A percentile compares a stretch with the other conserved stretches of the same genome.
Conservation (phyloP, 2,329 filamentous ascomycete species). For the Fusarium sulawesiense region DNA sequence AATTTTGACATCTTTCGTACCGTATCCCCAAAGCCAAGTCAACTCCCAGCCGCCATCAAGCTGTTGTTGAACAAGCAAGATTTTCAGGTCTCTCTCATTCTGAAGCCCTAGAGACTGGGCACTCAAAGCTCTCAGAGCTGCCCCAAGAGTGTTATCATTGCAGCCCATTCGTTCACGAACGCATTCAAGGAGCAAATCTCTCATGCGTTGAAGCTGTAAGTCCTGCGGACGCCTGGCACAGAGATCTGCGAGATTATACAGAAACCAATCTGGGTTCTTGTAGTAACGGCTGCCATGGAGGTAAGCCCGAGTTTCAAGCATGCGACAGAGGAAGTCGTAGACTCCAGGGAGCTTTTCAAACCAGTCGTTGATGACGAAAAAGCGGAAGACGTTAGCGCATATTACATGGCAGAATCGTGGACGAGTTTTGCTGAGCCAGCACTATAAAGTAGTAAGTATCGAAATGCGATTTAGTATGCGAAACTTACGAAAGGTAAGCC, state of each 20-base stretch:
- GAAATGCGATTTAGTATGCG: rapidly evolving
- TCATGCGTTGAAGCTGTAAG: not conserved
- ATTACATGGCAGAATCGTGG: slow-evolving; percentile 10
- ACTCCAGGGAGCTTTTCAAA: not conserved
- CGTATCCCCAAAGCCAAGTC: slow-evolving; percentile 2
- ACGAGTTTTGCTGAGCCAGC: not conserved
- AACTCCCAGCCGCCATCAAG: slow-evolving; percentile 9
- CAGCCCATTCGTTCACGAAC: not conserved
- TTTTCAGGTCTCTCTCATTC: not conserved
- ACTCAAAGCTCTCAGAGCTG: not conserved
- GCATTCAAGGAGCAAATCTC: not conserved
- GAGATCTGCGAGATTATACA: slow-evolving; percentile 1
- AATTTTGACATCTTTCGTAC: not conserved
- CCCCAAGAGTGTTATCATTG: not conserved
- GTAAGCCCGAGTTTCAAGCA: slow-evolving; percentile 11
- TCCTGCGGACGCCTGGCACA: not conserved
- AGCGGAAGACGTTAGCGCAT: slow-evolving; percentile 17
- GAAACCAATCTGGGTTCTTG: slow-evolving; percentile 10
- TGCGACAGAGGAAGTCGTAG: not conserved
- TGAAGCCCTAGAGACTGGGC: not conserved
- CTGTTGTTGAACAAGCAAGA: not conserved
- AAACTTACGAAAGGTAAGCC: slow-evolving; percentile 9
- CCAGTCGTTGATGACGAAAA: slow-evolving; percentile 9
- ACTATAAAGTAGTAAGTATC: not conserved
- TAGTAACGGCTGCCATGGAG: slow-evolving; percentile 16